Evolutionary conservation across 805 yeast species (phyloP), one percentile per base, ranked within the genome.

Genomic region (Ogataea neopini): DNA sequence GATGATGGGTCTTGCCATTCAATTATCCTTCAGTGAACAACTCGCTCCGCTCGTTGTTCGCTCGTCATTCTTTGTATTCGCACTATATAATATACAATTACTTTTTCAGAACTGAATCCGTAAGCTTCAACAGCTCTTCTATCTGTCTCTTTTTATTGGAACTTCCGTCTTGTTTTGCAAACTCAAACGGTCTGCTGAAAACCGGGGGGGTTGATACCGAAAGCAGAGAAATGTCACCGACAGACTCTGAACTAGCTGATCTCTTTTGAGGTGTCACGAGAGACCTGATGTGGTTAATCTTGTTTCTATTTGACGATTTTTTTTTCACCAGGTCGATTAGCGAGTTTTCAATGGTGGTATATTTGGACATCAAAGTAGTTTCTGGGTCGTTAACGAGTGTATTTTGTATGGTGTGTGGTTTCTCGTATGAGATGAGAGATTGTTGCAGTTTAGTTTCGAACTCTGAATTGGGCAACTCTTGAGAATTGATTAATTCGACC

Each of bases 71-170:
- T n/a, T n/a, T n/a, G n/a, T n/a, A n/a, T n/a, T n/a, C n/a, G n/a
- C n/a, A n/a, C n/a, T n/a, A n/a, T n/a, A n/a, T n/a, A n/a, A n/a
- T n/a, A n/a, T 25, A 37, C 34, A 30, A 8, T 37, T 44, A 47
- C 11, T 50, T 47, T 23, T 56, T 45, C 20, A 64, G 41, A 23
- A 64, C 45, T 11, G 57, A 57, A 34, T 59, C 64, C 13, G 66
- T 59, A n/a, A 64, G 48, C 19, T 55, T 52, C 26, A 52, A 47
- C 44, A 62, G 55, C 15, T 54, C 57, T 2, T 44, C 52, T 13
- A 60, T 44, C 17, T 49, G 51, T 15, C 49, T 52, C 35, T 51
- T 44, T 40, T 50, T 53, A n/a, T 48, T 26, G 28, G 49, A 9
- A 37, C 38, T 18, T 10, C 14, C 37, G 11, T 3, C 9, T 1